Conservation (phyloP, 495 filamentous ascomycete genomes). For the Hyaloscypha finlandica region DNA sequence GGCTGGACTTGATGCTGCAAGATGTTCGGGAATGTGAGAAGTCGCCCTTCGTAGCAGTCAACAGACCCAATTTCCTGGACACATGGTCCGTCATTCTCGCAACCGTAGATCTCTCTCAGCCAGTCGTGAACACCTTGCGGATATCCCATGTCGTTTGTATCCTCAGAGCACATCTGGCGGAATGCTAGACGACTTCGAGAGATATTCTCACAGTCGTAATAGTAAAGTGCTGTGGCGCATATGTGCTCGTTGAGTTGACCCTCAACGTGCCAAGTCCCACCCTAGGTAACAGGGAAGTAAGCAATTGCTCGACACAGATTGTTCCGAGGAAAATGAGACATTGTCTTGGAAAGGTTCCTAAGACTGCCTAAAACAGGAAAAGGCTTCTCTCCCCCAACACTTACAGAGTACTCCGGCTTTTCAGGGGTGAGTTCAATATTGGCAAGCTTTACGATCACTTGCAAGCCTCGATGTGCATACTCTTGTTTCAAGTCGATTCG, state of each 20-base stretch:
- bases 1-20: conserved; percentile 54
- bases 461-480: conserved; percentile 35
- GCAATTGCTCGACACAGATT: too few species aligned
- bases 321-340: too few species aligned
- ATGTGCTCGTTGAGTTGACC: conserved; percentile 52
- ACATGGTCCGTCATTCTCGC: conserved; percentile 2
- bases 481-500: not conserved
- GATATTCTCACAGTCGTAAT: conserved; percentile 64
- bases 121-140: conserved; percentile 16
- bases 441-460: conserved; percentile 42
- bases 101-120: conserved; percentile 16
- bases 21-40: conserved; percentile 46
- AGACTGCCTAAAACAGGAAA: too few species aligned
- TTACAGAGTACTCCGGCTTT: conserved; percentile 29
- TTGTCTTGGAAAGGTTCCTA: too few species aligned
- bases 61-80: conserved; percentile 41
- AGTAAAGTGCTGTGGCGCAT: conserved; percentile 60
- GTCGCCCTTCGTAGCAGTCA: conserved; percentile 35
- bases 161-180: conserved; percentile 36
- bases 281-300: too few species aligned
- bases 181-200: conserved; percentile 55
- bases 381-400: too few species aligned
- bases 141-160: conserved; percentile 19
- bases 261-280: conserved; percentile 41
- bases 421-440: conserved; percentile 41